These are phyloP conservation scores for Pseudocercospora musae DNA, from an alignment of 2,329 filamentous ascomycete species.

Conservation along the genomic window DNA sequence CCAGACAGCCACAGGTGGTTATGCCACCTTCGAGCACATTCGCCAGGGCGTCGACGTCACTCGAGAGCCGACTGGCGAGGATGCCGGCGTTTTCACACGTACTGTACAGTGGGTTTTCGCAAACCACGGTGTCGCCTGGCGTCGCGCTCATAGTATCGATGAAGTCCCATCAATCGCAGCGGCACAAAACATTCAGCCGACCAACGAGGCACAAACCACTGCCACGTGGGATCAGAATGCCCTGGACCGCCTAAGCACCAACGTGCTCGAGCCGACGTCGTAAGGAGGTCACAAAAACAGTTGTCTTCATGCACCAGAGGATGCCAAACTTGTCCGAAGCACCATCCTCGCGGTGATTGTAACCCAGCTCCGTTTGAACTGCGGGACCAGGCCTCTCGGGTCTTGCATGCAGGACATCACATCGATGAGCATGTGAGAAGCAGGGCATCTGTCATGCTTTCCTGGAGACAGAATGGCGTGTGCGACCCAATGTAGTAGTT, in stretches of 20 bases:
- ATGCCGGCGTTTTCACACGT: slow-evolving; percentile 4
- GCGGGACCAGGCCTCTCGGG: too few relatives aligned
- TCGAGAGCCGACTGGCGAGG: slow-evolving; percentile 1
- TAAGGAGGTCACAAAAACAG: background rate
- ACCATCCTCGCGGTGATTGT: too few relatives aligned
- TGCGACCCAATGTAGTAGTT: too few relatives aligned
- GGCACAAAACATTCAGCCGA: background rate
- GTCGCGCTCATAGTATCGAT: slow-evolving; percentile 19
- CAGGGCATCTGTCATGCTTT: too few relatives aligned
- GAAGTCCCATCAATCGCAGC: background rate
- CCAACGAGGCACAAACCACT: background rate
- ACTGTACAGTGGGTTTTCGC: background rate
- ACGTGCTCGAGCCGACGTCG: background rate
- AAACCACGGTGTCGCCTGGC: background rate
- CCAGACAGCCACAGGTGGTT: background rate
- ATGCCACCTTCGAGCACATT: background rate
- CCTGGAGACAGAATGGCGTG: too few relatives aligned
- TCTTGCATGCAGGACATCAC: too few relatives aligned
- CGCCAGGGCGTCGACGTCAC: background rate
- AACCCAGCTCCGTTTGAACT: too few relatives aligned
- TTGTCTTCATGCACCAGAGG: too few relatives aligned
- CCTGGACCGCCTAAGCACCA: background rate
- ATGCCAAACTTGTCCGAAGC: too few relatives aligned
- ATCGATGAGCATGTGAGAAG: too few relatives aligned
- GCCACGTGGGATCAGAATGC: background rate